phyloP scores from a whole-genome alignment of 2,329 filamentous ascomycete genomes.

The Helotiales sp. region DNA sequence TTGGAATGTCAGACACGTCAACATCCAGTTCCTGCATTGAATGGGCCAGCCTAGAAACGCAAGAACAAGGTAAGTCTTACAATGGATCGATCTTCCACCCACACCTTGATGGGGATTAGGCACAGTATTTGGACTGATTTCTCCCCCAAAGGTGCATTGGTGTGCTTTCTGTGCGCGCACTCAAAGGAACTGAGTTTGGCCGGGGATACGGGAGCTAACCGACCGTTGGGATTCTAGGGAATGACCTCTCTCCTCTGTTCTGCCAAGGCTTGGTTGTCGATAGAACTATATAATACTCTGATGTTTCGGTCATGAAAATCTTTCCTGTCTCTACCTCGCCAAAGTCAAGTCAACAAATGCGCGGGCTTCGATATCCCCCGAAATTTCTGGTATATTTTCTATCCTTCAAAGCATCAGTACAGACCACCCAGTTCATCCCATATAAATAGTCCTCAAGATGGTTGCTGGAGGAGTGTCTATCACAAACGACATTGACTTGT shows the following conservation, averaged over 20 bases:
- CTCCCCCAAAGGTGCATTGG: not conserved
- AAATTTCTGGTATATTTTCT: not conserved
- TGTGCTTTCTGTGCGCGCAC: not conserved
- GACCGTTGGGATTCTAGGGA: not conserved
- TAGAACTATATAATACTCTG: constrained; percentile 15
- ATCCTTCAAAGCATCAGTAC: not conserved
- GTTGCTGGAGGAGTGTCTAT: not conserved
- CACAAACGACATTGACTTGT: not conserved
- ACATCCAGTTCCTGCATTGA: too few relatives aligned
- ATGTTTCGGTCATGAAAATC: constrained; percentile 9
- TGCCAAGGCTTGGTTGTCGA: not conserved
- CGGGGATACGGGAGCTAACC: not conserved
- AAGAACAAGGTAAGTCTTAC: not conserved
- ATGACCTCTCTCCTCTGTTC: not conserved
- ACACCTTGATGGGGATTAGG: not conserved
- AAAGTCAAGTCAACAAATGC: not conserved
- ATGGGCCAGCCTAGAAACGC: not conserved
- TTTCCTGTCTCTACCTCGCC: not conserved
- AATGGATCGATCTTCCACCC: not conserved
- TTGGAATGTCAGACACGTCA: not conserved
- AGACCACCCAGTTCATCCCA: not conserved
- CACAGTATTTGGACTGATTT: not conserved
- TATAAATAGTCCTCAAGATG: not conserved
- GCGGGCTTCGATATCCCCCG: too few relatives aligned
- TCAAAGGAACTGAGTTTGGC: not conserved